Conservation (phyloP, 805 yeast genomes). For the Zygosaccharomyces pseudorouxii region DNA sequence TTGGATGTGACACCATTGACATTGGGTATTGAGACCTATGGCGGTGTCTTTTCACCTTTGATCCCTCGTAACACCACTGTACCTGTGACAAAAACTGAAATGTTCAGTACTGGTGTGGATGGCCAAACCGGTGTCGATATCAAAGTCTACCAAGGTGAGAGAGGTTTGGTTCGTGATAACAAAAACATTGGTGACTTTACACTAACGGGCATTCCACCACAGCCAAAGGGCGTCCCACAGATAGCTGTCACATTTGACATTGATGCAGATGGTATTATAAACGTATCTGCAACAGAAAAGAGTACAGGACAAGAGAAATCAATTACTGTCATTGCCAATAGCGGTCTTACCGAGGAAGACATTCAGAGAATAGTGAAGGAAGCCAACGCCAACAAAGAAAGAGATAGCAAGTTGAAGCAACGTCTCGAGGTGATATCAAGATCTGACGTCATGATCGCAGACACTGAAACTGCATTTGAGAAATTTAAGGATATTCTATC, state of each 20-base stretch:
- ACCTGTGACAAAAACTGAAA: constrained; percentile 69
- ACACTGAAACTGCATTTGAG: constrained; percentile 75
- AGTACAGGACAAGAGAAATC: constrained; percentile 66
- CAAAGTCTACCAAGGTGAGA: constrained; percentile 76
- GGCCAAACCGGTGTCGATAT: constrained; percentile 81
- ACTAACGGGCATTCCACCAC: constrained; percentile 65
- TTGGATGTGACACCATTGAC: constrained; percentile 82
- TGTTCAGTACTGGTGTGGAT: constrained; percentile 78
- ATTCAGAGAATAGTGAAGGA: constrained; percentile 59
- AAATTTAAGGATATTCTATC: constrained; percentile 50
- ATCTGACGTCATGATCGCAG: constrained; percentile 73
- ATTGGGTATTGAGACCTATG: constrained; percentile 78
- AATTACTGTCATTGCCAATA: constrained; percentile 64
- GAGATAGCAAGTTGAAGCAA: constrained; percentile 55
- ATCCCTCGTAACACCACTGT: constrained; percentile 75
- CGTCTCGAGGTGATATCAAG: constrained; percentile 66
- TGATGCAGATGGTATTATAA: constrained; percentile 79
- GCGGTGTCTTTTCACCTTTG: constrained; percentile 76
- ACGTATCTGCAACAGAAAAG: constrained; percentile 76
- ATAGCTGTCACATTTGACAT: constrained; percentile 71
- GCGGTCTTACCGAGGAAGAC: constrained; percentile 67
- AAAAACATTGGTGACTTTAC: constrained; percentile 72
- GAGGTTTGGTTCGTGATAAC: constrained; percentile 73
- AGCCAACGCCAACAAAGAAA: constrained; percentile 57
- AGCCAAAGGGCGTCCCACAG: constrained; percentile 78